A percentile compares a stretch with the other conserved stretches of the same genome.
phyloP scores from a whole-genome alignment of 1,284 basidiomycete species.

The Tilletia walkeri region DNA sequence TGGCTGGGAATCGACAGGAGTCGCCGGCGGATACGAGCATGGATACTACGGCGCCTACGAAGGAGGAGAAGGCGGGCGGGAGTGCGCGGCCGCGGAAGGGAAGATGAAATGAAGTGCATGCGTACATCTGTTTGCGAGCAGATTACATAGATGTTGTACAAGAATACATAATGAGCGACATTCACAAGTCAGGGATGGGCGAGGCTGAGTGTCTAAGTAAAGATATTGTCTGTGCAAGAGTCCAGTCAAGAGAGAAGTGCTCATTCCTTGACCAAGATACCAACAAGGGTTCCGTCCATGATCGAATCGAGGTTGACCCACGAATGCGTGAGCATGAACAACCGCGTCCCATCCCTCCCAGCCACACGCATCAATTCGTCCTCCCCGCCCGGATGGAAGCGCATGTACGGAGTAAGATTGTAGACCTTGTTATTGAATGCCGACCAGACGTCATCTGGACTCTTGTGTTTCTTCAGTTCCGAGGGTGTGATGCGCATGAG shows the following conservation, averaged over 20 bases:
- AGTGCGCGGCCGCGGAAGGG: neutral
- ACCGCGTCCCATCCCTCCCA: slow-evolving; percentile 85
- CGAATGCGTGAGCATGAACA: slow-evolving; percentile 73
- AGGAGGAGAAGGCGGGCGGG: neutral
- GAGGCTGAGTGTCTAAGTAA: neutral
- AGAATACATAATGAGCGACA: neutral
- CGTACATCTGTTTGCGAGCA: neutral
- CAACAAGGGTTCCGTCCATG: slow-evolving; percentile 85
- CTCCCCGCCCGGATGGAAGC: slow-evolving; percentile 91
- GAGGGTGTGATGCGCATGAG: slow-evolving; percentile 76
- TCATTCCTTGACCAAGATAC: slow-evolving; percentile 69
- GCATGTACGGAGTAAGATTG: slow-evolving; percentile 88
- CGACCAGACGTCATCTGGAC: slow-evolving; percentile 86
- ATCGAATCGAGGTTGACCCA: slow-evolving; percentile 95
- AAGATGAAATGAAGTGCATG: too few species aligned
- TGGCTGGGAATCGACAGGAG: slow-evolving; percentile 12
- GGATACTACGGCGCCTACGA: neutral
- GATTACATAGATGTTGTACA: too few species aligned
- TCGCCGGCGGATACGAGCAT: slow-evolving; percentile 6
- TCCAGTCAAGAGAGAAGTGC: too few species aligned
- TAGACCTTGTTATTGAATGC: slow-evolving; percentile 91
- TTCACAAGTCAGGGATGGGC: neutral
- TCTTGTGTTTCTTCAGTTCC: slow-evolving; percentile 78
- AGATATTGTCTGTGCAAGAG: too few species aligned
- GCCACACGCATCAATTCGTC: slow-evolving; percentile 93